Base-by-base conservation (phyloP, 192 early-diverging fungal species). In the Chytriomyces confervae region DNA sequence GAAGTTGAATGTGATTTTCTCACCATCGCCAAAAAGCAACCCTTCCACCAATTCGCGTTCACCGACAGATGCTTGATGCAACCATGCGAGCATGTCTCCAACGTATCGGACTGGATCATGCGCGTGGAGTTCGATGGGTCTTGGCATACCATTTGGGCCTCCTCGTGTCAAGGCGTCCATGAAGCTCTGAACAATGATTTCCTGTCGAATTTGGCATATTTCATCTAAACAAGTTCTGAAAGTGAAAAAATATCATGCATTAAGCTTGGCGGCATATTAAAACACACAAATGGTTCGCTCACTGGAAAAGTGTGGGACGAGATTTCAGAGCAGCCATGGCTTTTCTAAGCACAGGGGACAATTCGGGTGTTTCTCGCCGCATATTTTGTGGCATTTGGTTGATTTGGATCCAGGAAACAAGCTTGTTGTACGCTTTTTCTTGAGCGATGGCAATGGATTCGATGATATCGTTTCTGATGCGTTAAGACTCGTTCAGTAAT, bases 51-150 rank as follows among this genome's bases (percentile, higher is more conserved):
- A 88, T 81, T 99, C 97, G 23, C 88, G 83, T 80, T 97, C 97
- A 7, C 91, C 88, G 5, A 95, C 94, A 20, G 88, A 89, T 0
- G 94, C 91, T 84, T 97, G 95, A 87, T 99, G 97, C 1, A 97
- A 79, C 97, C 97, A 99, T 0, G 96, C 97, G 20, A 97, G 81
- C 94, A 99, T 97, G 75, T 97, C 97, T 23, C 96, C 96, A 48
- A 95, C 89, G 77, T 97, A 99, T 46, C 96, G 88, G 71, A 93
- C 81, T 1, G 96, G 92, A 80, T 99, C 97, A 61, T 92, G 94
- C 0, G 96, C 94, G 79, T 97, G 94, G 7, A 96, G 75, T 78
- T 99, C 97, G 72, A 99, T 95, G 0, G 97, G 96, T 50, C 94
- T 82, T 7, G 95, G 93, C 46, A 90, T 90, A 16, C 92, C 92